These are phyloP conservation scores for Parastagonospora avenae DNA, from an alignment of 2,329 filamentous ascomycete genomes.

Conservation along the genomic window DNA sequence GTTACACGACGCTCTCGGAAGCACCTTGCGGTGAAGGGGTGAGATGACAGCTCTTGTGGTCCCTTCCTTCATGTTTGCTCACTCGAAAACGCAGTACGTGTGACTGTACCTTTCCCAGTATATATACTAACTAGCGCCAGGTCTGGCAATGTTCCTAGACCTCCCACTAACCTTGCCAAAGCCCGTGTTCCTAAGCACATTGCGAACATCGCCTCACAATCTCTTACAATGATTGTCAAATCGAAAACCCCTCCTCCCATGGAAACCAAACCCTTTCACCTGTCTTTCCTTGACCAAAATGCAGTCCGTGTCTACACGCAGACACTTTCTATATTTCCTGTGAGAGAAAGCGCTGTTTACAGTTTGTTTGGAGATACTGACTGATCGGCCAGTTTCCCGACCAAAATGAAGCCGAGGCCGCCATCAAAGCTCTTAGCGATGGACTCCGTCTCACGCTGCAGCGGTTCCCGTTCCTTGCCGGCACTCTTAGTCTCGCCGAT, in stretches of 20 bases:
- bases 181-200: slow-evolving; percentile 18
- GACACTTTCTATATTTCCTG: slow-evolving; percentile 37
- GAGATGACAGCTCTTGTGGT: slow-evolving; percentile 34
- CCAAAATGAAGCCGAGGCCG: slow-evolving; percentile 29
- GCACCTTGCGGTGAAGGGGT: slow-evolving; percentile 37
- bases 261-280: slow-evolving; percentile 30
- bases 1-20: slow-evolving; percentile 32
- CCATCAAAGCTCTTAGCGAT: slow-evolving; percentile 28
- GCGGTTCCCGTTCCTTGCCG: slow-evolving; percentile 38
- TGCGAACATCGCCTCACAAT: slow-evolving; percentile 20
- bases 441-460: slow-evolving; percentile 32
- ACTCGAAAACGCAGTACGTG: slow-evolving; percentile 20
- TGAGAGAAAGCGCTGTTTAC: slow-evolving; percentile 4
- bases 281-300: slow-evolving; percentile 39
- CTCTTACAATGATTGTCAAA: slow-evolving; percentile 34
- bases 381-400: slow-evolving; percentile 31
- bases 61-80: slow-evolving; percentile 31
- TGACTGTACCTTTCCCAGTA: slow-evolving; percentile 18
- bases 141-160: slow-evolving; percentile 25
- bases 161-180: slow-evolving; percentile 24
- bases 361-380: not conserved
- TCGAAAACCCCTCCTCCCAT: slow-evolving; percentile 20
- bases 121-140: slow-evolving; percentile 27
- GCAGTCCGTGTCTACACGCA: slow-evolving; percentile 40
- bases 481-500: slow-evolving; percentile 33